Conservation (phyloP, 345 rosid genomes). For the Viola odorata region DNA sequence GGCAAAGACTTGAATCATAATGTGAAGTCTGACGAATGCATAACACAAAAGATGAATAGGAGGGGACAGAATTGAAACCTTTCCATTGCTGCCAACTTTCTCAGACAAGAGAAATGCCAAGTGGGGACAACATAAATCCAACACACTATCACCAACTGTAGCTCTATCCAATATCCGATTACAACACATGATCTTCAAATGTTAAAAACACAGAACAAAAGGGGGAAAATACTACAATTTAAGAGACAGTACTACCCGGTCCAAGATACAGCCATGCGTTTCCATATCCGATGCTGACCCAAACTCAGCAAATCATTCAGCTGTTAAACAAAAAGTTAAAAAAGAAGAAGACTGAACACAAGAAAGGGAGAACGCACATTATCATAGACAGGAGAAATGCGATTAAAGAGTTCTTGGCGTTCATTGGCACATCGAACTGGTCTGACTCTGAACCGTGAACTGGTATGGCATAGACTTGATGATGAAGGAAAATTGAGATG, state of each 20-base stretch:
- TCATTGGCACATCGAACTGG: constrained; percentile 39
- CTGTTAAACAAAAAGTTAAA: constrained; percentile 18
- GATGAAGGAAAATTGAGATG: constrained; percentile 17
- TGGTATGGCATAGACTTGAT: neutral
- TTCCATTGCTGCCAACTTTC: constrained; percentile 61
- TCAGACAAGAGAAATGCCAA: constrained; percentile 76
- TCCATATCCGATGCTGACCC: constrained; percentile 89
- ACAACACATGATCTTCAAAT: no score
- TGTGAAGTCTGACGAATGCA: no score
- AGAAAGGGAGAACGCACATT: constrained; percentile 36
- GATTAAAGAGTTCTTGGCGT: constrained; percentile 58
- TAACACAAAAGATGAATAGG: neutral
- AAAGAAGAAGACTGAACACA: neutral
- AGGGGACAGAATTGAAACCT: constrained; percentile 26
- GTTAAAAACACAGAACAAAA: neutral
- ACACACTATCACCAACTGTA: constrained; percentile 48
- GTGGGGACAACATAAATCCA: constrained; percentile 92
- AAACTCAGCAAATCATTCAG: constrained; percentile 75
- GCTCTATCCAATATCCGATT: constrained; percentile 38
- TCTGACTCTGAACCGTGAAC: constrained; percentile 5
- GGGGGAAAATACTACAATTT: neutral
- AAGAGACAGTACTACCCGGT: constrained; percentile 27
- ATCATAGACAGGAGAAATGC: constrained; percentile 83
- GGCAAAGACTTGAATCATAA: no score
- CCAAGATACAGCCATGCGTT: constrained; percentile 83